Evolutionary conservation across 2,329 filamentous ascomycete genomes (phyloP).

Genomic region (Ilyonectria sp.): DNA sequence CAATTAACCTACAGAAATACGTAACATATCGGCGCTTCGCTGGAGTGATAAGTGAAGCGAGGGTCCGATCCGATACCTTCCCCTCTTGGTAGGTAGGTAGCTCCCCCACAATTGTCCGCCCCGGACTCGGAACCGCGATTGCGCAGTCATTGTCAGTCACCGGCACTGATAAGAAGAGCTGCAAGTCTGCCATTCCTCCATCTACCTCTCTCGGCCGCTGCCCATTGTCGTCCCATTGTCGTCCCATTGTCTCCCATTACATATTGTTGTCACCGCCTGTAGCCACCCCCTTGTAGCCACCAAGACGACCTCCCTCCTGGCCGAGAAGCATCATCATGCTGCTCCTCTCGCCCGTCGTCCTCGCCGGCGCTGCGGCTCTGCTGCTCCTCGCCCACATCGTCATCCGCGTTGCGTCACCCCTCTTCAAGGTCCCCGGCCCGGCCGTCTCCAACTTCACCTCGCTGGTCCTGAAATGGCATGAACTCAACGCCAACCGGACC

Average conservation of each 20-base stretch:
- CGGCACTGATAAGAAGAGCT: conserved; percentile 40
- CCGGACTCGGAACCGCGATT: conserved; percentile 33
- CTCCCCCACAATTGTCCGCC: conserved; percentile 32
- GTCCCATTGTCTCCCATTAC: background rate
- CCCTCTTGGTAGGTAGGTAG: background rate
- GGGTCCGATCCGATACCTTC: conserved; percentile 10
- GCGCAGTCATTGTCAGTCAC: conserved; percentile 28
- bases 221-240: background rate
- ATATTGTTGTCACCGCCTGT: background rate
- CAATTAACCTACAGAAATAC: no score
- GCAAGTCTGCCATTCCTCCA: conserved; percentile 4
- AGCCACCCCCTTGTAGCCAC: background rate
- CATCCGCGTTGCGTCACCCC: conserved; percentile 51
- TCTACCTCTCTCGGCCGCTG: background rate
- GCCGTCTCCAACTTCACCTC: conserved; percentile 64
- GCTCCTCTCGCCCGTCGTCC: conserved; percentile 48
- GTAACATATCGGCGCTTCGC: background rate
- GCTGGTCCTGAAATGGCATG: conserved; percentile 68
- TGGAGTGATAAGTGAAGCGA: conserved; percentile 1
- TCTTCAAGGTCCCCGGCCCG: conserved; percentile 64
- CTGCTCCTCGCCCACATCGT: conserved; percentile 48
- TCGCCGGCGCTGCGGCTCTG: conserved; percentile 41
- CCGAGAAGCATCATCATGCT: conserved; percentile 39
- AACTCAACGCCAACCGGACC: conserved; percentile 68
- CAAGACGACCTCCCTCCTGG: background rate